Evolutionary conservation across 2,329 filamentous ascomycete species (phyloP), one percentile per base, ranked within the genome.

Genomic region (Emmonsiellopsis sp.): DNA sequence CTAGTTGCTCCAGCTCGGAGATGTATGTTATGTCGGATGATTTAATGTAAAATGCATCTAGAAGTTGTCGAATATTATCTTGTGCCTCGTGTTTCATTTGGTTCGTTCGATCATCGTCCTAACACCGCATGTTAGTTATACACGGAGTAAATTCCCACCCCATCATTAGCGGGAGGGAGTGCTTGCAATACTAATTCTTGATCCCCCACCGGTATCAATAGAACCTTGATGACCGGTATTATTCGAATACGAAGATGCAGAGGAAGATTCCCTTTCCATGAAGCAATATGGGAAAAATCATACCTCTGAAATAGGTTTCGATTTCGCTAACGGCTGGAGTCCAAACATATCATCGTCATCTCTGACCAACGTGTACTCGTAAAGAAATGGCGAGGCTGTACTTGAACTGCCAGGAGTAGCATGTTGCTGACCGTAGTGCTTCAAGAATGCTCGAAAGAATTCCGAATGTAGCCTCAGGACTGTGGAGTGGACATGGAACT

Each of bases 401-500:
- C 13, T n/a, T 44, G 13, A 13, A 20, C 8, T 11, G 30, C 13
- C 7, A 7, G 32, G 4, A 30, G 10, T 35, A 20, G 7, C 13
- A 4, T 7, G 11, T 11, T 38, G 11, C n/a, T 6, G 7, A n/a
- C 30, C 32, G 30, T 49, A 35, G 32, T 16, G 46, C n/a, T 20
- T 31, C 30, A 49, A 16, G 30, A 49, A 49, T 13, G 26, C 20
- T 11, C n/a, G n/a, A 40, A 50, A 50, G 16, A 50, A 50, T 13
- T 37, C 26, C n/a, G 34, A 40, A 26, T 50, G 34, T 20, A 37
- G 32, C 16, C 34, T 38, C 34, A 50, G 30, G 16, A 50, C 40
- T 13, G 32, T 30, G n/a, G 34, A 50, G 34, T 50, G 38, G 11
- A 50, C 47, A 40, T 50, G 47, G 47, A 50, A 40, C 35, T 38